These are phyloP conservation scores for Fusarium drepaniforme DNA, from an alignment of 2,329 filamentous ascomycete species.

Conservation along the genomic window DNA sequence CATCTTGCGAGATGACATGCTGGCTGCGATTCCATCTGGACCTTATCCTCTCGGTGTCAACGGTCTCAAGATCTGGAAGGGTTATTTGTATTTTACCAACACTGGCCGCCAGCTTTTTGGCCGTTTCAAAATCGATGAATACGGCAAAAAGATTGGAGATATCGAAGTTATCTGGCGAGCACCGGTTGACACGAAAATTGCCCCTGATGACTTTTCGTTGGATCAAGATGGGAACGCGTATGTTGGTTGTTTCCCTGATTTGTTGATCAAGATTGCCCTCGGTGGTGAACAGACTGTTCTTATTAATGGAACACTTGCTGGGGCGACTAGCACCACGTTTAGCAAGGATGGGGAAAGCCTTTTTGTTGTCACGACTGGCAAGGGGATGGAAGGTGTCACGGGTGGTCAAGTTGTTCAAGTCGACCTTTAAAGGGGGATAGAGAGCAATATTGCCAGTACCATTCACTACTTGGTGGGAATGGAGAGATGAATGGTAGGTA, in stretches of 20 bases:
- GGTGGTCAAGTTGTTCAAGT: constrained; percentile 13
- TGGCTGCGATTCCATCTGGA: background rate
- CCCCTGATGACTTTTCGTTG: constrained; percentile 1
- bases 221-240: background rate
- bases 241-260: background rate
- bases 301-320: background rate
- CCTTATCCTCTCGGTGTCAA: constrained; percentile 4
- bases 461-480: no score
- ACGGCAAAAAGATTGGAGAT: background rate
- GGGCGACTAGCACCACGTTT: background rate
- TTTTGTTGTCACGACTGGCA: constrained; percentile 2
- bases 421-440: background rate
- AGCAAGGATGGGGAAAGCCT: background rate
- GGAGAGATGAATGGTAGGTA: no score
- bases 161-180: background rate
- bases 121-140: background rate
- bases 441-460: no score
- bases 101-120: background rate
- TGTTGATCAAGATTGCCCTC: background rate
- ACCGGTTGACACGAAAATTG: background rate
- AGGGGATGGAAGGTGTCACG: background rate
- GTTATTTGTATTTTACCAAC: constrained; percentile 18
- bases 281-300: background rate
- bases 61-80: background rate
- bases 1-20: background rate